Base-by-base conservation (phyloP, 345 rosid genomes). In the Punica granatum region DNA sequence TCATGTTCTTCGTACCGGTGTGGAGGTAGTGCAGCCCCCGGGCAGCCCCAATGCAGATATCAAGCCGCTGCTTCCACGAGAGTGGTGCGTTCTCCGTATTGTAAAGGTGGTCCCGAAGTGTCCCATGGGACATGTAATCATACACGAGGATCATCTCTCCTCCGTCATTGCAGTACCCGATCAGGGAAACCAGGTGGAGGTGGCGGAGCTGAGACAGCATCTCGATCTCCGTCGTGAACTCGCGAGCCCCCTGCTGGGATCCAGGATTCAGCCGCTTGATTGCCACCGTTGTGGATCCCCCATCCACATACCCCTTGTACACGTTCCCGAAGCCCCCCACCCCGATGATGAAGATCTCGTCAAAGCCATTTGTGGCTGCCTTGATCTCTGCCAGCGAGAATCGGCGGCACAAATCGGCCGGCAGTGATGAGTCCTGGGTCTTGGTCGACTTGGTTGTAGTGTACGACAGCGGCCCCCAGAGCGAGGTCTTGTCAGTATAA, bases 131-230 rank as follows among this genome's bases (percentile, higher is more conserved):
- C 82, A 78, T 75, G 74, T 72, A 78, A n/a, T 75, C 82, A 25
- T 78, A 78, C 7, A 78, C 76, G 33, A 85, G 77, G 33, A 85
- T 82, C 89, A 82, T 85, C 74, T 85, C 89, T 16, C 63, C 71
- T 32, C 73, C 70, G 2, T 80, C 89, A 4, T 80, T 76, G 69
- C 85, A 85, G 53, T 76, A 78, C 19, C 89, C 89, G 0, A 85
- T 80, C 67, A 85, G 71, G 48, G 83, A 85, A 51, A 85, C 83
- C 62, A 85, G 64, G 70, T 85, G 83, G 0, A 77, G 66, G 73
- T 82, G 85, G 28, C 86, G 80, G 42, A 82, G 78, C 70, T 78
- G 83, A 11, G 86, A 85, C 31, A 85, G 75, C 83, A 82, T 78
- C 65, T 80, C 79, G 15, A 85, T 82, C 60, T 85, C 86, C 1